A percentile compares a stretch with the other conserved stretches of the same genome.
Evolutionary conservation across 1,139 yeast genomes (phyloP).

Genomic region (Scheffersomyces segobiensis): DNA sequence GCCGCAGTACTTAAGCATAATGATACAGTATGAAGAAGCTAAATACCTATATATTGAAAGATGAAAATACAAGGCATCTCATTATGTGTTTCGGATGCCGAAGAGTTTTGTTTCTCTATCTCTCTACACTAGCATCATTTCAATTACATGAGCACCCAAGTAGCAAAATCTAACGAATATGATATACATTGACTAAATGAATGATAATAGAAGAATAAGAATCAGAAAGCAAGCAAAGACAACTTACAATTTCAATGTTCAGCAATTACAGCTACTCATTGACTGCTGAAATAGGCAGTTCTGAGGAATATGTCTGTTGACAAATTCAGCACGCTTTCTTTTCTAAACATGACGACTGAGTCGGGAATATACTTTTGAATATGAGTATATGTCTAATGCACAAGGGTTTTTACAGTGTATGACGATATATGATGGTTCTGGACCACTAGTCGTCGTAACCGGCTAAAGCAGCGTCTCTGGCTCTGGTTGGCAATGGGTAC

Average conservation of each 20-base stretch:
- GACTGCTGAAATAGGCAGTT: not conserved
- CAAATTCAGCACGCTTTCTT: not conserved
- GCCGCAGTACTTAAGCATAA: not conserved
- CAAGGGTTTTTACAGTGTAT: not conserved
- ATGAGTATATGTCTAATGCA: not conserved
- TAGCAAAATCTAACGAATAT: not conserved
- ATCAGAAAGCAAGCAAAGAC: not conserved
- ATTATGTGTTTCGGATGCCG: too few relatives aligned
- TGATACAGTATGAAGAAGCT: not conserved
- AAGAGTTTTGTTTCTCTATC: not conserved
- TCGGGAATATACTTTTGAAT: not conserved
- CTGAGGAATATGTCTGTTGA: too few relatives aligned
- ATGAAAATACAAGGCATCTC: not conserved
- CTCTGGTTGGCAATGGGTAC: conserved; percentile 67
- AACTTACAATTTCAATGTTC: not conserved
- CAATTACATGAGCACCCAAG: not conserved
- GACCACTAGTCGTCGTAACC: conserved; percentile 56
- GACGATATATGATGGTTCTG: not conserved
- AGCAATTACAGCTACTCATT: not conserved
- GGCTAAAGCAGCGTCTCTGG: conserved; percentile 48
- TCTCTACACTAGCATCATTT: not conserved
- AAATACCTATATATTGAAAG: not conserved
- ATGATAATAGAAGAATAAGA: not conserved
- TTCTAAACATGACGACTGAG: not conserved
- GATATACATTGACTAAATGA: not conserved